A percentile compares a stretch with the other conserved stretches of the same genome.
Conservation (phyloP, 768 basidiomycete species). For the Hygrophoropsis aurantiaca region DNA sequence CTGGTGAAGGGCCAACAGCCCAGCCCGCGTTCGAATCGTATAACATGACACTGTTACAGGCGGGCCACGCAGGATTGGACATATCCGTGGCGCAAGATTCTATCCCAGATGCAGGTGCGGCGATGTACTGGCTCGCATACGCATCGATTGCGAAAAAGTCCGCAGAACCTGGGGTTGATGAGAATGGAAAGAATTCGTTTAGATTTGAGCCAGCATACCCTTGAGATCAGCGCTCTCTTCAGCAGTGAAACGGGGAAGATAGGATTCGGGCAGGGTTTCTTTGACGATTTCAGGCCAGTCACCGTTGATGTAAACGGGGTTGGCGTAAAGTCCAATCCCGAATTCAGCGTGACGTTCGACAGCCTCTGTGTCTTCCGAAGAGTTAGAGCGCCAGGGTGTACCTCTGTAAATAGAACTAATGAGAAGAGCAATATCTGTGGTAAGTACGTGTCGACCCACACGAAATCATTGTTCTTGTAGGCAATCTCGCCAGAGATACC, state of each 20-base stretch:
- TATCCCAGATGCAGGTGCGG: constrained; percentile 44
- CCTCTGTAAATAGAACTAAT: constrained; percentile 28
- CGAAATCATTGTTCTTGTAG: constrained; percentile 53
- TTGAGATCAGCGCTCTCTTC: constrained; percentile 44
- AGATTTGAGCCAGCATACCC: constrained; percentile 25
- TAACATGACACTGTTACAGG: constrained; percentile 39
- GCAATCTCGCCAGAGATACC: constrained; percentile 52
- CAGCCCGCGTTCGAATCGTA: constrained; percentile 47
- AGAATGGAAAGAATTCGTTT: not conserved
- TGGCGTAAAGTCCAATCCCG: constrained; percentile 48
- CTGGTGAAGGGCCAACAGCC: constrained; percentile 46
- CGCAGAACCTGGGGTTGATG: constrained; percentile 36
- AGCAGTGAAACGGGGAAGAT: constrained; percentile 48
- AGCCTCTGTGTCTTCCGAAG: constrained; percentile 42
- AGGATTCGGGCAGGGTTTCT: constrained; percentile 44
- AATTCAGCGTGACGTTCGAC: constrained; percentile 52
- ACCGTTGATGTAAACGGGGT: constrained; percentile 50
- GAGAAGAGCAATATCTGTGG: not conserved
- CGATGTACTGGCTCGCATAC: constrained; percentile 40
- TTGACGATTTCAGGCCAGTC: constrained; percentile 53
- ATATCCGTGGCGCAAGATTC: constrained; percentile 42
- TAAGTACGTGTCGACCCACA: constrained; percentile 26
- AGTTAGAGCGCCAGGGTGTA: constrained; percentile 46
- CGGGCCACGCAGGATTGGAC: constrained; percentile 52
- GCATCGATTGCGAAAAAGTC: constrained; percentile 57